phyloP scores from a whole-genome alignment of 257 asterid species.

The Ilex asprella region DNA sequence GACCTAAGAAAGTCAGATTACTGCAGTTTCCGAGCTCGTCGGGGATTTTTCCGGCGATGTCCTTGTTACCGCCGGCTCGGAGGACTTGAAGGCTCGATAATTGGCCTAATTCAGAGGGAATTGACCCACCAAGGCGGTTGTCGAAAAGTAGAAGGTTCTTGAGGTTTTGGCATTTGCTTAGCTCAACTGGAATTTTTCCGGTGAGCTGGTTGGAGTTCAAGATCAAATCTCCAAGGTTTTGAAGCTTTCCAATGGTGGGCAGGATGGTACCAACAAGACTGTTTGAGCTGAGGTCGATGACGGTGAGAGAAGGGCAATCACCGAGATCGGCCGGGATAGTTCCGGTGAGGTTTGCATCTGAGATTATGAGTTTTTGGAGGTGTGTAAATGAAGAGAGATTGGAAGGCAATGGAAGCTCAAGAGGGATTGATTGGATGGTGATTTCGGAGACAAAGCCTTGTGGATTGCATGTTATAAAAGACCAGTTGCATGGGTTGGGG shows the following conservation, averaged over 20 bases:
- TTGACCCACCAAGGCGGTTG: constrained; percentile 27
- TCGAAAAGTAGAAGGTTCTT: constrained; percentile 30
- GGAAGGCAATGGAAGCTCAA: constrained; percentile 31
- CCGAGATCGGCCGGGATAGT: constrained; percentile 27
- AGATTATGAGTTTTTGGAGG: constrained; percentile 26
- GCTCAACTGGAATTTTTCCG: constrained; percentile 38
- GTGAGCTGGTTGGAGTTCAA: constrained; percentile 37
- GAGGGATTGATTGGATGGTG: constrained; percentile 23
- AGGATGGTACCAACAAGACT: constrained; percentile 33
- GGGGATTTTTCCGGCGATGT: constrained; percentile 32
- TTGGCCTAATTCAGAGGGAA: constrained; percentile 28
- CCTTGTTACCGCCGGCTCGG: constrained; percentile 39
- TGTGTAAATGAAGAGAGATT: constrained; percentile 24
- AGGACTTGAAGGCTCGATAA: constrained; percentile 29
- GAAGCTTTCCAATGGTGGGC: constrained; percentile 25
- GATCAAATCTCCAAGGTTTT: constrained; percentile 28
- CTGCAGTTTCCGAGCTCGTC: constrained; percentile 31
- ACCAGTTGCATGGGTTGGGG: constrained; percentile 36
- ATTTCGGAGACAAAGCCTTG: constrained; percentile 29
- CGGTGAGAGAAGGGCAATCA: constrained; percentile 23
- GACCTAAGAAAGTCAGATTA: constrained; percentile 37
- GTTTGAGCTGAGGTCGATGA: constrained; percentile 31
- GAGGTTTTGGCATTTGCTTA: constrained; percentile 19
- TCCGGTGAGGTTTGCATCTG: constrained; percentile 43
- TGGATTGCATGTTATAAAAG: constrained; percentile 28